Conservation (phyloP, 2,329 filamentous ascomycete genomes). For the Aspergillus sp. region DNA sequence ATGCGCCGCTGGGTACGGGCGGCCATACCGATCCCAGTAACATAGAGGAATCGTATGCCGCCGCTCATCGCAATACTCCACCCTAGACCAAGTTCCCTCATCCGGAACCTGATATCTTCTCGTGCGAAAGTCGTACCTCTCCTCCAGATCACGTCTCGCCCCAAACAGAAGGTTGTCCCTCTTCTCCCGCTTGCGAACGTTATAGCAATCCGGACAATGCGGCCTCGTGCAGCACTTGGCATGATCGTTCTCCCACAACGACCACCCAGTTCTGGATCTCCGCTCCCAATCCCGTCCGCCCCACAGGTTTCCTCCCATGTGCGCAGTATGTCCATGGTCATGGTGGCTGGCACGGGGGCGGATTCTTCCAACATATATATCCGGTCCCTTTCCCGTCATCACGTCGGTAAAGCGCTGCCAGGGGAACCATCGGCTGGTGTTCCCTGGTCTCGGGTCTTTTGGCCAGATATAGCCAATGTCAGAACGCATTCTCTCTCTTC, state of each 20-base stretch:
- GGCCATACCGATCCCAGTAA: conserved; percentile 27
- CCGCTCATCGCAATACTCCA: conserved; percentile 27
- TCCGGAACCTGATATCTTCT: conserved; percentile 32
- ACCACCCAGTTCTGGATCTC: not conserved
- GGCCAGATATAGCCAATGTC: conserved; percentile 37
- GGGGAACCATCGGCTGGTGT: conserved; percentile 30
- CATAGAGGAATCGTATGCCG: conserved; percentile 23
- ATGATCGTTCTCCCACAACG: not conserved
- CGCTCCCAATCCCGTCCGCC: not conserved
- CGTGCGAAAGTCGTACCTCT: conserved; percentile 35
- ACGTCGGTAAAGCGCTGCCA: conserved; percentile 38
- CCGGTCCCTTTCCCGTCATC: conserved; percentile 41
- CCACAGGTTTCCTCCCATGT: not conserved
- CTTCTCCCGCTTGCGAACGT: not conserved
- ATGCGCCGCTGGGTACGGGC: conserved; percentile 18
- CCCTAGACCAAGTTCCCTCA: conserved; percentile 29
- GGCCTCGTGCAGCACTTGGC: not conserved
- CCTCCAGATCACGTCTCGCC: conserved; percentile 17
- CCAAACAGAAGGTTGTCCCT: conserved; percentile 19
- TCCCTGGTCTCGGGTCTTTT: conserved; percentile 38
- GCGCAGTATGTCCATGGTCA: not conserved
- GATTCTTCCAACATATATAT: conserved; percentile 41
- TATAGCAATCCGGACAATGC: not conserved
- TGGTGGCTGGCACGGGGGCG: no score
- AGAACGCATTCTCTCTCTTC: not conserved